Conservation (phyloP, 2,329 filamentous ascomycete species). For the Tolypocladium tropicale region DNA sequence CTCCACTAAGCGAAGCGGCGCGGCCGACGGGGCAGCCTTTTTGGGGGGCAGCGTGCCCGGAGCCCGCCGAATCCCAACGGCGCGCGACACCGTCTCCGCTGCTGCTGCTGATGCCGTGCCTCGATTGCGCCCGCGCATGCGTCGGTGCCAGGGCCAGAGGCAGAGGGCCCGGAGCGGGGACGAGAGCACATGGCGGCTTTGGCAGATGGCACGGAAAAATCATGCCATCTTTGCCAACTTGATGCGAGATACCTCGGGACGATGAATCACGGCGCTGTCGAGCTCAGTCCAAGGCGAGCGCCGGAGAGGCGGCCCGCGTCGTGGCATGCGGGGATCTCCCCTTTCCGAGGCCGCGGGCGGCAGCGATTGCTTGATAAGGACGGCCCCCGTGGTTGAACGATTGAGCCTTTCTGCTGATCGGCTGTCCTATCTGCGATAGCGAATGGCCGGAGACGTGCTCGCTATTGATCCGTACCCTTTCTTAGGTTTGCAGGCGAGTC, state of each 20-base stretch:
- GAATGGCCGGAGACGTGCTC: no score
- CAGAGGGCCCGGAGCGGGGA: background rate
- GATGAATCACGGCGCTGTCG: background rate
- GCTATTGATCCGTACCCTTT: no score
- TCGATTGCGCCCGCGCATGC: background rate
- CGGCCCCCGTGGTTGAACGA: no score
- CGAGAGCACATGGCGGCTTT: background rate
- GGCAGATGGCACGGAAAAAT: background rate
- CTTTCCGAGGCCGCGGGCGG: no score
- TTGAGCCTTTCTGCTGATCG: no score
- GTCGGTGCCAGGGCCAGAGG: background rate
- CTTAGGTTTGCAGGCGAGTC: no score
- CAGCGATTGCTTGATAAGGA: background rate
- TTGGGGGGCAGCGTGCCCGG: slow-evolving; percentile 6
- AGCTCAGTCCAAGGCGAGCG: background rate
- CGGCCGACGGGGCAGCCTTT: background rate
- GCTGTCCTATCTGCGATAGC: no score
- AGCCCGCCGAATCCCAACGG: slow-evolving; percentile 17
- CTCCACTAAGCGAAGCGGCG: background rate
- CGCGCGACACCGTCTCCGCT: slow-evolving; percentile 5
- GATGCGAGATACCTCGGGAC: background rate
- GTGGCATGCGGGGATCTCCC: no score
- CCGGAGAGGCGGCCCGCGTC: no score
- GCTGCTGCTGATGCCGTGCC: background rate
- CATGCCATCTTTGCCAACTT: background rate